phyloP scores from a whole-genome alignment of 495 filamentous ascomycete species.

The Chaetomium fimeti region DNA sequence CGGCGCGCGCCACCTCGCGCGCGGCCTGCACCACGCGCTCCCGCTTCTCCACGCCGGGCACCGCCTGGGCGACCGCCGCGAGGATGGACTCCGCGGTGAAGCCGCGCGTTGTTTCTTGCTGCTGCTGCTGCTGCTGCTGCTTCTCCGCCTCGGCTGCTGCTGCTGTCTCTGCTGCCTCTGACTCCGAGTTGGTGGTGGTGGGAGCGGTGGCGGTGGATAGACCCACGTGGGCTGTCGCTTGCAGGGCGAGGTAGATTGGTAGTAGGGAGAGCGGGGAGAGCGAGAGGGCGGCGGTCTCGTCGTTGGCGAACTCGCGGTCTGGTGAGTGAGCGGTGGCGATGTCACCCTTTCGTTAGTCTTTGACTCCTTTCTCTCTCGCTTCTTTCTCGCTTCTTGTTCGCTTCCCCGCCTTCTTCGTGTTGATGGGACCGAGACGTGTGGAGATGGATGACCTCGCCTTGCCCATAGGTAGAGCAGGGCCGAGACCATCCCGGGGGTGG shows the following conservation, averaged over 20 bases:
- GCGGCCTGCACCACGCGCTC: slow-evolving; percentile 54
- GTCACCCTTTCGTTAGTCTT: slow-evolving; percentile 7
- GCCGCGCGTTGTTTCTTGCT: background rate
- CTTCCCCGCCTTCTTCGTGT: slow-evolving; percentile 10
- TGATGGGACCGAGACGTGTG: background rate
- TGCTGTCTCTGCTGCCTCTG: background rate
- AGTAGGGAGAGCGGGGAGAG: slow-evolving; percentile 62
- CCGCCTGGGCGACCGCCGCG: slow-evolving; percentile 38
- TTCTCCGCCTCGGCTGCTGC: too few relatives aligned
- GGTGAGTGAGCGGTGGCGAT: slow-evolving; percentile 22
- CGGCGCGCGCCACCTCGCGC: slow-evolving; percentile 69
- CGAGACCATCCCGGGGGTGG: slow-evolving; percentile 11
- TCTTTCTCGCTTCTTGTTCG: slow-evolving; percentile 12
- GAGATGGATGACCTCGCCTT: background rate
- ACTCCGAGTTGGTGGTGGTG: background rate
- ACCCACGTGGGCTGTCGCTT: slow-evolving; percentile 48
- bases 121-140: too few relatives aligned
- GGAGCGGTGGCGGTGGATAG: background rate
- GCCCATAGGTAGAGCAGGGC: background rate
- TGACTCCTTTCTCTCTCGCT: slow-evolving; percentile 6
- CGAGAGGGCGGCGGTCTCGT: slow-evolving; percentile 43
- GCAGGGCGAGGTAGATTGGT: slow-evolving; percentile 73
- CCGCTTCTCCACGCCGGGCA: slow-evolving; percentile 47
- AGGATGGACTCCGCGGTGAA: slow-evolving; percentile 39
- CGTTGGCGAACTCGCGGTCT: slow-evolving; percentile 42